A percentile compares a stretch with the other conserved stretches of the same genome.
Conservation (phyloP, 768 basidiomycete genomes). For the Hortiboletus campestris region DNA sequence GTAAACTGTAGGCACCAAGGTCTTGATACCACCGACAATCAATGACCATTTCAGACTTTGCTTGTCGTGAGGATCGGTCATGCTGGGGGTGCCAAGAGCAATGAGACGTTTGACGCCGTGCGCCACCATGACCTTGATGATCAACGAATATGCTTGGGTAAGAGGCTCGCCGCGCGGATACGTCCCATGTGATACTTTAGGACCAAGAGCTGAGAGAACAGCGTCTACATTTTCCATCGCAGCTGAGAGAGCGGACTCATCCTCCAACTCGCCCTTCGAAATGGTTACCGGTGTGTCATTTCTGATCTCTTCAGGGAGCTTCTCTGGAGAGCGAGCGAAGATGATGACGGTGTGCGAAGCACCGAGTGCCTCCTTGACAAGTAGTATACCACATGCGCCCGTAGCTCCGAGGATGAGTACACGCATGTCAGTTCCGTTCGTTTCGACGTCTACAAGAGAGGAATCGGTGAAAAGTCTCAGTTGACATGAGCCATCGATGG, state of each 20-base stretch:
- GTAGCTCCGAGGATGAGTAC: constrained; percentile 72
- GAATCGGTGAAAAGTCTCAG: not conserved
- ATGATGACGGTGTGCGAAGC: constrained; percentile 49
- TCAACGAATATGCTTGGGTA: constrained; percentile 52
- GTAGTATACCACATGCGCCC: constrained; percentile 54
- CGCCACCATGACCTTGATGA: constrained; percentile 57
- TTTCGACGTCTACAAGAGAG: not conserved
- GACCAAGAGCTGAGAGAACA: constrained; percentile 69
- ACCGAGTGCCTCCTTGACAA: constrained; percentile 55
- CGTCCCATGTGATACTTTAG: constrained; percentile 37
- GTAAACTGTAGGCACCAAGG: constrained; percentile 56
- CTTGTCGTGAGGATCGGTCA: constrained; percentile 58
- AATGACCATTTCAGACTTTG: constrained; percentile 40
- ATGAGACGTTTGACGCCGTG: constrained; percentile 57
- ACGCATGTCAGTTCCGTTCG: constrained; percentile 35
- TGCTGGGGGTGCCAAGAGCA: constrained; percentile 65
- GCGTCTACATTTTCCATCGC: constrained; percentile 59
- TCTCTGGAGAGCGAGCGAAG: constrained; percentile 63
- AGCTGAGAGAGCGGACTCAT: constrained; percentile 45
- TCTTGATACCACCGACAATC: constrained; percentile 38
- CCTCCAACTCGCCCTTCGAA: constrained; percentile 54
- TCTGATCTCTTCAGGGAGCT: constrained; percentile 52
- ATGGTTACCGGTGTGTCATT: constrained; percentile 46
- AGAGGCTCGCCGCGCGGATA: constrained; percentile 54
- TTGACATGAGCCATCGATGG: not conserved